Evolutionary conservation across 176 grass and related monocot species (phyloP), one percentile per base, ranked within the genome.

Genomic region (Elymus sibiricus): DNA sequence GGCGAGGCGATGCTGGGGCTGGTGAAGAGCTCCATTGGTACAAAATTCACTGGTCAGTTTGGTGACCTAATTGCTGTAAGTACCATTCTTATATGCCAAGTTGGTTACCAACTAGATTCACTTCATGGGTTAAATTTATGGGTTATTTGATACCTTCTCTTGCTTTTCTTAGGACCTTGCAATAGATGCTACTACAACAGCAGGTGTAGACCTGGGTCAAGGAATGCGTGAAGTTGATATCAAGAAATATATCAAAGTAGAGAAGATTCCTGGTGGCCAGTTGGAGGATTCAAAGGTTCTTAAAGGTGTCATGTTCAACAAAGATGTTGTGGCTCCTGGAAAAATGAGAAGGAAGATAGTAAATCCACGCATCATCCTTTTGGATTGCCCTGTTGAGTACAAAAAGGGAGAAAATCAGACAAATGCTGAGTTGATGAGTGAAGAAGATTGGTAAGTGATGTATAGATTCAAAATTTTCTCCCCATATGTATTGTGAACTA

Each of bases 391-490:
- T 69, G 77, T 99, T 81, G 97, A 99, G 79, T 99, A 96, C 81
- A 99, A 99, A 90, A 99, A 99, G 46, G 97, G 97, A 77, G 97
- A 99, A 90, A 99, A 99, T 91, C 97, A 99, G 88, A 99, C 97
- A 62, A 99, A 99, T 89, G 97, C 97, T 0, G 97, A 99, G 69
- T 79, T 99, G 77, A 90, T 99, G 84, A 99, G 90, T 75, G 97
- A 99, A 90, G 97, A 99, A 90, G 97, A 96, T 42, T 99, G 97
- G 96, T 98, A 94, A 67, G 92, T 76, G 53, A 8, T 75, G 24
- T 43, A 6, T 60, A 80, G 24, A 74, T 59, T 56, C 10, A 17
- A 78, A 35, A 27, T 63, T 42, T 62, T 13, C 39, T 39, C 7
- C 49, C 6, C 31, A 77, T 76, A 76, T 51, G 27, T 37, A 6